Percentiles rank a stretch among this genome's conserved stretches.
phyloP scores from a whole-genome alignment of 257 asterid genomes.

The Solanum piurae region DNA sequence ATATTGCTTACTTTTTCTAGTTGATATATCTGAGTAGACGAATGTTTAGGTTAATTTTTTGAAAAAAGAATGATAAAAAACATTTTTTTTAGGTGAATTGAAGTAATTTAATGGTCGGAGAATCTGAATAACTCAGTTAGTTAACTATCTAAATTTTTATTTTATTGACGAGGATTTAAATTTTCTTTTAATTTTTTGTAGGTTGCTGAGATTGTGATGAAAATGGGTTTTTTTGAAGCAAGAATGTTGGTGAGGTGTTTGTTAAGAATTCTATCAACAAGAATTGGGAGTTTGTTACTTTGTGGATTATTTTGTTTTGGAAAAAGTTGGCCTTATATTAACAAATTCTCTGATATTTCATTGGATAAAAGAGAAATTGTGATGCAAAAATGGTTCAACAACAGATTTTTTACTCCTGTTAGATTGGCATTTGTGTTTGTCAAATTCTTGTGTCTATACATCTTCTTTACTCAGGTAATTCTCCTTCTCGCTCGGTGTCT shows the following conservation, averaged over 20 bases:
- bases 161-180: neutral
- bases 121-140: neutral
- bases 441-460: conserved; percentile 51
- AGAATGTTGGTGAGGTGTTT: conserved; percentile 28
- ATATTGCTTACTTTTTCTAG: neutral
- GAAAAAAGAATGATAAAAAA: neutral
- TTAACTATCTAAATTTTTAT: neutral
- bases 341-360: conserved; percentile 40
- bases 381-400: conserved; percentile 45
- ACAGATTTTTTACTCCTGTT: conserved; percentile 49
- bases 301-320: conserved; percentile 46
- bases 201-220: conserved; percentile 56
- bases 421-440: conserved; percentile 66
- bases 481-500: neutral
- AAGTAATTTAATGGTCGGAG: neutral
- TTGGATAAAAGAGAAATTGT: conserved; percentile 53
- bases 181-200: neutral
- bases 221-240: conserved; percentile 39
- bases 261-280: conserved; percentile 43
- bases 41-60: neutral
- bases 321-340: conserved; percentile 47
- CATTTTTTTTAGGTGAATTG: neutral
- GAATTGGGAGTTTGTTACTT: conserved; percentile 53
- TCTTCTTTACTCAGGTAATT: conserved; percentile 59
- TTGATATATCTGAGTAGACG: neutral